Base-by-base conservation (phyloP, 1,284 basidiomycete species). In the Sutorius eximius region DNA sequence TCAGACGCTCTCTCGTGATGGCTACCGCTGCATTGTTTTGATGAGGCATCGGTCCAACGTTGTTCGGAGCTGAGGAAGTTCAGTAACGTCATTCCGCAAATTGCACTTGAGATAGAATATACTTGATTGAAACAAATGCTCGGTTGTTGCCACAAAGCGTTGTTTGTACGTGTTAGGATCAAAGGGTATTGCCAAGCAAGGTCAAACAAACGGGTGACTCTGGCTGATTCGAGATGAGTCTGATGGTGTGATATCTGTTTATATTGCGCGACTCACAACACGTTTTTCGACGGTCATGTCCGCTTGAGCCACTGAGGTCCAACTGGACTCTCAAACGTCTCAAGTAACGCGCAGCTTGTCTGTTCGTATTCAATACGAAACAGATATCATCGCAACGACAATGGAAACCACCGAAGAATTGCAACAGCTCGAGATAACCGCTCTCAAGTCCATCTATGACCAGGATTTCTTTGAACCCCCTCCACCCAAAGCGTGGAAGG, bases 401-500 rank as follows among this genome's bases (percentile, higher is more conserved):
- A 89, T 89, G 87, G 87, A 87, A 71, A 78, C 82, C 59, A 77
- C 79, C 59, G 82, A 86, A 74, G 85, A 88, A 76, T 75, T 79
- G 68, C 88, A 91, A 73, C 77, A 83, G 61, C 73, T 81, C 59
- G 89, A 91, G 77, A 86, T 91, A 61, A 87, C 84, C 49, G 87
- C 82, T 42, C 77, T 91, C 59, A 81, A 83, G 71, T 86, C 88
- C 58, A 91, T 91, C 58, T 91, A 87, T 73, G 86, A 77, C 60
- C 80, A 87, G 58, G 83, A 89, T 64, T 90, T 89, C 64, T 77
- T 83, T 45, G 81, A 88, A 63, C 80, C 78, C 56, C 83, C 84
- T 37, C 83, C 87, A n/a, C 83, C 85, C 22, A 89, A 82, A 65
- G 89, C 81, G 53, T 91, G 89, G 89, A 91, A 89, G 80, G 88